Percentiles rank a stretch among this genome's conserved stretches.
These are phyloP conservation scores for Lunularia cruciata DNA, from an alignment of 225 moss, liverwort and hornwort genomes.

Conservation along the genomic window DNA sequence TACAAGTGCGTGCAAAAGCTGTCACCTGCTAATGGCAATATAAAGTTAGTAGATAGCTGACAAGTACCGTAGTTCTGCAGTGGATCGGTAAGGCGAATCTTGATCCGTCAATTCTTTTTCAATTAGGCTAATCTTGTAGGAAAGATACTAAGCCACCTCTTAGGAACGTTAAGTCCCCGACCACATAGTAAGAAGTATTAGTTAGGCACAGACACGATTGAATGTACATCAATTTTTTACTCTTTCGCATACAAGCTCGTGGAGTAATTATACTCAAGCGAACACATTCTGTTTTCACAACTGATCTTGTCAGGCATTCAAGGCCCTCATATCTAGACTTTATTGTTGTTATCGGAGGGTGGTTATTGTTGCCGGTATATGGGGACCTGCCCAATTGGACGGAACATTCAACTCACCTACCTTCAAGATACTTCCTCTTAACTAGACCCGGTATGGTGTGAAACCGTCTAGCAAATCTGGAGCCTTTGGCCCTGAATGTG, in stretches of 20 bases:
- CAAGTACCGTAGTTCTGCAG: background rate
- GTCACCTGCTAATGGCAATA: background rate
- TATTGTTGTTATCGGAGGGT: too few species aligned
- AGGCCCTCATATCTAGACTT: too few species aligned
- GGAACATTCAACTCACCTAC: too few species aligned
- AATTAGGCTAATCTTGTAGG: background rate
- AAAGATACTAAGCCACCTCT: background rate
- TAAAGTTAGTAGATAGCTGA: background rate
- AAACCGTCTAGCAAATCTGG: too few species aligned
- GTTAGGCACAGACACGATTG: conserved; percentile 1
- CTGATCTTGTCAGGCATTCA: too few species aligned
- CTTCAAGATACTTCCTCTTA: too few species aligned
- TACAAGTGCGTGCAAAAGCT: background rate
- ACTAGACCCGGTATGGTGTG: too few species aligned
- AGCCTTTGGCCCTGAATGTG: too few species aligned
- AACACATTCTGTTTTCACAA: too few species aligned
- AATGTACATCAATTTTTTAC: conserved; percentile 12
- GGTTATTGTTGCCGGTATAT: too few species aligned
- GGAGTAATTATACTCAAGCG: too few species aligned
- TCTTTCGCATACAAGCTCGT: conserved; percentile 16
- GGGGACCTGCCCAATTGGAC: too few species aligned
- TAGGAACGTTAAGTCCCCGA: background rate
- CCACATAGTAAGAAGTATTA: background rate
- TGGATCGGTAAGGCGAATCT: background rate
- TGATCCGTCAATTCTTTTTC: background rate